Conservation (phyloP, 768 basidiomycete species). For the Antrodiella citrinella region DNA sequence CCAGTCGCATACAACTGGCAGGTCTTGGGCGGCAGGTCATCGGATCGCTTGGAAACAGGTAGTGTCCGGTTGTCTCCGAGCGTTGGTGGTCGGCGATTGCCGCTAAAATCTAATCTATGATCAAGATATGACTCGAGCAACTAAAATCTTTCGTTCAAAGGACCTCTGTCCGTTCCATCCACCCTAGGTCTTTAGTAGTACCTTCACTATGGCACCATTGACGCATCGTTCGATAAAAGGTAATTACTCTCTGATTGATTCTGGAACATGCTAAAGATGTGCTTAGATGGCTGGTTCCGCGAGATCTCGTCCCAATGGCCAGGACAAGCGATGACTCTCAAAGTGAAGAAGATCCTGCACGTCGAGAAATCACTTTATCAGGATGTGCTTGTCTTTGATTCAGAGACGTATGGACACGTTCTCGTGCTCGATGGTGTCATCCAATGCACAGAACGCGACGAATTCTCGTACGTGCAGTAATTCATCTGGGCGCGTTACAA, state of each 20-base stretch:
- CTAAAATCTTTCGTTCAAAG: no score
- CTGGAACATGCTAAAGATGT: background rate
- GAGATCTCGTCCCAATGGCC: conserved; percentile 96
- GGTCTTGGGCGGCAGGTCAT: no score
- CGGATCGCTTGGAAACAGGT: no score
- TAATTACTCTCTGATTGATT: conserved; percentile 2
- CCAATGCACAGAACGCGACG: conserved; percentile 96
- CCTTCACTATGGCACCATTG: conserved; percentile 26
- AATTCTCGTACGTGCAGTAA: conserved; percentile 78
- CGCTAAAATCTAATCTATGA: no score
- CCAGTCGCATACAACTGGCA: no score
- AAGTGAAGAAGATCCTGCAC: conserved; percentile 93
- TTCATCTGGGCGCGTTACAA: background rate
- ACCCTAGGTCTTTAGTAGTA: conserved; percentile 7
- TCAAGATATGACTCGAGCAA: no score
- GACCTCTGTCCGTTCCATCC: background rate
- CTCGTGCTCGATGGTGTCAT: conserved; percentile 92
- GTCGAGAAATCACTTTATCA: conserved; percentile 90
- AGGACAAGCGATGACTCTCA: conserved; percentile 94
- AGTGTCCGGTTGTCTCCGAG: no score
- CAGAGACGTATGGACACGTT: conserved; percentile 95
- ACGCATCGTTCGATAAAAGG: conserved; percentile 31
- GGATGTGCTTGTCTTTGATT: conserved; percentile 96
- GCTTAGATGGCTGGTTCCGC: conserved; percentile 87
- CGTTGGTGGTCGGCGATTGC: no score